Base-by-base conservation (phyloP, 805 yeast species). In the Candida incommunis region DNA sequence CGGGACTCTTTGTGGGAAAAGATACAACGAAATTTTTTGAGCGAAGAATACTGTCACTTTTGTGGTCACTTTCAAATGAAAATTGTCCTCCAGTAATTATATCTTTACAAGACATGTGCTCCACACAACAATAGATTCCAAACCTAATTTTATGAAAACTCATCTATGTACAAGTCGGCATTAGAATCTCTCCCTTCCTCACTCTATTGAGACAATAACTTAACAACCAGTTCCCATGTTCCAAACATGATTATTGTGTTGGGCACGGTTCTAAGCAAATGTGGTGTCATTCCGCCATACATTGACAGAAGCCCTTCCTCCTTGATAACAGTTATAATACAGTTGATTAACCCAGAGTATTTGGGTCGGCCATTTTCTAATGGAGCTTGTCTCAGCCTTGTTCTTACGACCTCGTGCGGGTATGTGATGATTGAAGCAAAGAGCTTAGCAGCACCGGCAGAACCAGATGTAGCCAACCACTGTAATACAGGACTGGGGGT, bases 241-340 rank as follows among this genome's bases (percentile, higher is more conserved):
- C 99, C 98, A 68, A 92, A 92, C 98, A 92, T 92, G 54, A 92
- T 90, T 60, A 92, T 87, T 57, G 95, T 83, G 64, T 92, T 92
- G 2, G 99, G 99, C 44, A 92, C 98, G 0, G 98, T 92, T 64
- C 98, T 76, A 67, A 92, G 74, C 56, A 92, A 68, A 65, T 92
- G 99, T 3, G 99, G 96, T 1, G 99, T 92, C 56, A 92, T 70
- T 0, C 99, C 99, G 46, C 99, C 96, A 60, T 92, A 92, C 86
- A 92, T 82, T 11, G 95, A 82, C 4, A 74, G 80, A 44, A 90
- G 63, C 1, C 99, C 98, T 65, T 92, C 98, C 58, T 92, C 96
- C 56, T 80, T 83, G 16, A 86, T 66, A n/a, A 92, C 77, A 24
- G 87, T 68, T 57, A 70, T 77, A 68, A 92, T 88, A 55, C 95